Evolutionary conservation across 2,329 filamentous ascomycete genomes (phyloP).

Genomic region (Talaromyces sp.): DNA sequence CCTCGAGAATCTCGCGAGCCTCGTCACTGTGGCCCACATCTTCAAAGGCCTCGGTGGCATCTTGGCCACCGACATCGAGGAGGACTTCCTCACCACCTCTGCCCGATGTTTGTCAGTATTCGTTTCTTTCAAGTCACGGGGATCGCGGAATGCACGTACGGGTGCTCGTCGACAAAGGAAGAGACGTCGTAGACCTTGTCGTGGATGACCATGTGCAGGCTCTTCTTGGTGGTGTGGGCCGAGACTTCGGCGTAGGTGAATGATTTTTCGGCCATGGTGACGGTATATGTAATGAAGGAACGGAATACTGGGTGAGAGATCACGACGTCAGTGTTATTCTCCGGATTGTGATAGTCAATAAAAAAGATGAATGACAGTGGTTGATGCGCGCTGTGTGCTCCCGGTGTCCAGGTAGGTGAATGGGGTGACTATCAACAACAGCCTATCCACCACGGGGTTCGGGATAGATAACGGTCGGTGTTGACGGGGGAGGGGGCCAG

Average conservation of each 20-base stretch:
- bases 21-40: slow-evolving; percentile 99
- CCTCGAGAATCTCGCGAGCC: slow-evolving; percentile 86
- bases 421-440: background rate
- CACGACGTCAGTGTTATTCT: background rate
- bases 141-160: slow-evolving; percentile 53
- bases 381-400: background rate
- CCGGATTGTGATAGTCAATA: background rate
- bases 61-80: slow-evolving; percentile 91
- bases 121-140: too few relatives aligned
- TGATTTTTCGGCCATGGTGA: slow-evolving; percentile 53
- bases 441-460: background rate
- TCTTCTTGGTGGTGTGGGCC: slow-evolving; percentile 86
- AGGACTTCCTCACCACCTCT: slow-evolving; percentile 98
- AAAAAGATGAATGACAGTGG: background rate
- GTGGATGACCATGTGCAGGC: slow-evolving; percentile 86
- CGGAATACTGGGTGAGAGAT: background rate
- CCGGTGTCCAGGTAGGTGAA: background rate
- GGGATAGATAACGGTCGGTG: background rate
- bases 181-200: slow-evolving; percentile 92
- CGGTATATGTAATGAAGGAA: background rate
- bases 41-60: slow-evolving; percentile 96
- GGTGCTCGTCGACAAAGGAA: slow-evolving; percentile 95
- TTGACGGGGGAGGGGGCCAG: background rate
- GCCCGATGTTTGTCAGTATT: slow-evolving; percentile 12
- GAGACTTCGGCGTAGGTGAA: slow-evolving; percentile 78